Evolutionary conservation across 257 asterid genomes (phyloP).

Genomic region (Lycium ferocissimum): DNA sequence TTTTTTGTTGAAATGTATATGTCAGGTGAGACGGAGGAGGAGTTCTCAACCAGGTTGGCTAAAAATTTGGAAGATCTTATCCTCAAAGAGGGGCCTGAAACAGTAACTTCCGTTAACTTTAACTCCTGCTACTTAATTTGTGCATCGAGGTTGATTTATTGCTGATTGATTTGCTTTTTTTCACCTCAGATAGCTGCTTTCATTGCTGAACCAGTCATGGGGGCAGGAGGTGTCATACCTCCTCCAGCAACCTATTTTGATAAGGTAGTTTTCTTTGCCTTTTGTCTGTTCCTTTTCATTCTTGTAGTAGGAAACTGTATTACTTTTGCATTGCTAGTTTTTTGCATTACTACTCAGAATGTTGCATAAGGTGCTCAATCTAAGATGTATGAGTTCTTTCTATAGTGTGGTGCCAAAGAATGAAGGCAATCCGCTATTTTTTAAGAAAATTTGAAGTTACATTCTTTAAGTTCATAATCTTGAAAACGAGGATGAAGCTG

Average conservation of each 20-base stretch:
- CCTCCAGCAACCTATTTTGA: constrained; percentile 96
- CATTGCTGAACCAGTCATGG: constrained; percentile 97
- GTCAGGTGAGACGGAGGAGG: constrained; percentile 93
- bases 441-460: background rate
- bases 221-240: constrained; percentile 95
- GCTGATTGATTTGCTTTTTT: background rate
- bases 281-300: constrained; percentile 15
- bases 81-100: constrained; percentile 95
- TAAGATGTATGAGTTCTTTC: background rate
- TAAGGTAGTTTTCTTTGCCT: constrained; percentile 57
- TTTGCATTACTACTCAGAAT: background rate
- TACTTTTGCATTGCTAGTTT: background rate
- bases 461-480: background rate
- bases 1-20: background rate
- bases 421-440: background rate
- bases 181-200: constrained; percentile 87
- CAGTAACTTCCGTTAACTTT: constrained; percentile 54
- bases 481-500: background rate
- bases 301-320: background rate
- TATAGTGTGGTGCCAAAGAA: background rate
- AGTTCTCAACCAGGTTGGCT: constrained; percentile 91
- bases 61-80: constrained; percentile 85
- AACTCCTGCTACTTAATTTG: background rate
- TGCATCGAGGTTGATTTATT: background rate
- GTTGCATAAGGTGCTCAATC: background rate